Percentiles rank a stretch among this genome's conserved stretches.
phyloP scores from a whole-genome alignment of 371 early-diverging fungal species.

The Mucor lusitanicus region DNA sequence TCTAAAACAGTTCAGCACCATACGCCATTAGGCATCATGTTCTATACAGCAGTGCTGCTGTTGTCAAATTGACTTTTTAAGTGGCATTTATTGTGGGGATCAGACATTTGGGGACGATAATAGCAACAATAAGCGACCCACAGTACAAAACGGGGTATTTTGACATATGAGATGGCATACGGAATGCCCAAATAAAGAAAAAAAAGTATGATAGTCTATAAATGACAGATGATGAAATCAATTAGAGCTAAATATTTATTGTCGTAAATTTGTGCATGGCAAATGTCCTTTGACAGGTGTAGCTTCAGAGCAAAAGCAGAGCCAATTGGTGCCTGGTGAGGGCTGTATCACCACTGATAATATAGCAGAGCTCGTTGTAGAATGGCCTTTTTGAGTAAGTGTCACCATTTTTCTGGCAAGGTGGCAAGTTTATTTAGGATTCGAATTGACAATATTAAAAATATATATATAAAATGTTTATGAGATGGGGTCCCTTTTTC shows the following conservation, averaged over 20 bases:
- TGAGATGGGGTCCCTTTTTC: neutral
- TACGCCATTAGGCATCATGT: no score
- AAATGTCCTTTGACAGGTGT: neutral
- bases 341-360: neutral
- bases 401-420: neutral
- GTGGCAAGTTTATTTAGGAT: neutral
- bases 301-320: neutral
- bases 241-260: neutral
- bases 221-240: neutral
- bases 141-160: neutral
- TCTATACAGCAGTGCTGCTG: neutral
- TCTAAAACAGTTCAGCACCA: no score
- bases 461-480: neutral
- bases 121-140: neutral
- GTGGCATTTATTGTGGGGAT: neutral
- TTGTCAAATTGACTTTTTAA: neutral
- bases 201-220: neutral
- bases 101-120: neutral
- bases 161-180: neutral
- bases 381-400: neutral
- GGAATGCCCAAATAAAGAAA: neutral
- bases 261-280: neutral
- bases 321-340: neutral
- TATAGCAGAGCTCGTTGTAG: neutral
- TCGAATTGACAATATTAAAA: neutral